Evolutionary conservation across 2,329 filamentous ascomycete genomes (phyloP).

Genomic region (Graphium sp.): DNA sequence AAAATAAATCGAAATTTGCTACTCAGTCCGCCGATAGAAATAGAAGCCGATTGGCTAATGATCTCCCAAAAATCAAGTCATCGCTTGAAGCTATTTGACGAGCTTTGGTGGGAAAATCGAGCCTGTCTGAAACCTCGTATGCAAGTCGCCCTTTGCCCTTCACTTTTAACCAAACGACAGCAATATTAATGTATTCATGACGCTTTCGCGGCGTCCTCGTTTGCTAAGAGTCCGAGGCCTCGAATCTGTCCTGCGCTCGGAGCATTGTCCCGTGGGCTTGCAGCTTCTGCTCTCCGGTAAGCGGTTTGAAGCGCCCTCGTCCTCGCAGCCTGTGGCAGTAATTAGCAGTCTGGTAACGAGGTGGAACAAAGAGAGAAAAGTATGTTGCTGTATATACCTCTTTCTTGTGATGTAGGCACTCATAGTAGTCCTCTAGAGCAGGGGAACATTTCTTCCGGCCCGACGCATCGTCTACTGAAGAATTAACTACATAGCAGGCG

Average conservation of each 20-base stretch:
- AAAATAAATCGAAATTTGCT: no score
- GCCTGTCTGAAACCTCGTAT: no score
- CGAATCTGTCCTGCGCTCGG: slow-evolving; percentile 77
- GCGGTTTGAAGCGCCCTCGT: slow-evolving; percentile 65
- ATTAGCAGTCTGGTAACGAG: slow-evolving; percentile 7
- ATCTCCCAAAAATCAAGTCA: no score
- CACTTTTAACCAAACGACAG: no score
- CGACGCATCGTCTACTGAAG: slow-evolving; percentile 55
- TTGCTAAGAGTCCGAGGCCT: slow-evolving; percentile 67
- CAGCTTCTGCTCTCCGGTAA: slow-evolving; percentile 63
- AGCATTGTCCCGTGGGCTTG: slow-evolving; percentile 61
- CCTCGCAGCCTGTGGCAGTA: slow-evolving; percentile 49
- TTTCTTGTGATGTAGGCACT: slow-evolving; percentile 97
- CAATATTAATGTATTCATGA: no score
- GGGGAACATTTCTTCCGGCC: slow-evolving; percentile 80
- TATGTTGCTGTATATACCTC: slow-evolving; percentile 50
- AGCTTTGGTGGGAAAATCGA: no score
- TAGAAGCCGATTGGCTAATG: no score
- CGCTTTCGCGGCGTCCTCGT: slow-evolving; percentile 69
- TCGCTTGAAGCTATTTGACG: no score
- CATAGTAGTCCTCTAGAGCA: slow-evolving; percentile 90
- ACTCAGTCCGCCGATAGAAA: no score
- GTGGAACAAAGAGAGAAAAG: not conserved
- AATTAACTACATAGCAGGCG: slow-evolving; percentile 95
- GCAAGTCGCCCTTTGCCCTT: no score